A percentile compares a stretch with the other conserved stretches of the same genome.
Conservation (phyloP, 2,329 filamentous ascomycete species). For the Colletotrichum paranaense region DNA sequence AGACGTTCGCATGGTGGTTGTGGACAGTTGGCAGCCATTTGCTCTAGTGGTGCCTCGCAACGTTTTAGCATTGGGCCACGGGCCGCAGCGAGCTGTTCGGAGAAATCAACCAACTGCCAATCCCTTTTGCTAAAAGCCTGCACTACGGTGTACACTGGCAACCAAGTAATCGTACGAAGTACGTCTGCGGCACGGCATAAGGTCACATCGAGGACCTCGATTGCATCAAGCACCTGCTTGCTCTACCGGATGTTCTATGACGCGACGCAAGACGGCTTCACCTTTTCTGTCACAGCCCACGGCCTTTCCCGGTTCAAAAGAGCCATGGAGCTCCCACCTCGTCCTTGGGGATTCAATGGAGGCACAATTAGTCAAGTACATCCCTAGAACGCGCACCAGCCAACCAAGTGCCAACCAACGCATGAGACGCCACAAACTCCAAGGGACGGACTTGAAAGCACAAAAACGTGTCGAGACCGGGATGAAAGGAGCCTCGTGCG, state of each 20-base stretch:
- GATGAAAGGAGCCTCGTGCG: slow-evolving; percentile 20
- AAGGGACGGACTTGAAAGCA: slow-evolving; percentile 15
- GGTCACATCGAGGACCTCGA: neutral
- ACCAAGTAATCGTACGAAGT: neutral
- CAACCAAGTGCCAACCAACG: neutral
- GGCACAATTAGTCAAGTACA: neutral
- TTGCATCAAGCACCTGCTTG: neutral
- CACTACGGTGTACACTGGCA: neutral
- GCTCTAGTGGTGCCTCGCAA: slow-evolving; percentile 13
- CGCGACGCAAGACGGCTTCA: neutral
- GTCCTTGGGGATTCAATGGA: neutral
- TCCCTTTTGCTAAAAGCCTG: slow-evolving; percentile 10
- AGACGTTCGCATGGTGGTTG: slow-evolving; percentile 11
- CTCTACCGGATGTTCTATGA: neutral
- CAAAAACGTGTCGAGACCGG: slow-evolving; percentile 25
- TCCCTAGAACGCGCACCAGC: neutral
- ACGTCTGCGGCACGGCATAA: neutral
- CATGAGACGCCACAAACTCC: slow-evolving; percentile 2
- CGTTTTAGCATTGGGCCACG: slow-evolving; percentile 15
- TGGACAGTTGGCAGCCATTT: slow-evolving; percentile 1
- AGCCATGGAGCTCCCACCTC: neutral
- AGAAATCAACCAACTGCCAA: neutral
- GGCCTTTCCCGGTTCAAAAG: neutral
- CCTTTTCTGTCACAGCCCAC: neutral
- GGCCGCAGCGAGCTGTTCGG: neutral